Evolutionary conservation across 108 stramenopile genomes (phyloP), one percentile per base, ranked within the genome.

Genomic region (Fragilariopsis cylindrus): DNA sequence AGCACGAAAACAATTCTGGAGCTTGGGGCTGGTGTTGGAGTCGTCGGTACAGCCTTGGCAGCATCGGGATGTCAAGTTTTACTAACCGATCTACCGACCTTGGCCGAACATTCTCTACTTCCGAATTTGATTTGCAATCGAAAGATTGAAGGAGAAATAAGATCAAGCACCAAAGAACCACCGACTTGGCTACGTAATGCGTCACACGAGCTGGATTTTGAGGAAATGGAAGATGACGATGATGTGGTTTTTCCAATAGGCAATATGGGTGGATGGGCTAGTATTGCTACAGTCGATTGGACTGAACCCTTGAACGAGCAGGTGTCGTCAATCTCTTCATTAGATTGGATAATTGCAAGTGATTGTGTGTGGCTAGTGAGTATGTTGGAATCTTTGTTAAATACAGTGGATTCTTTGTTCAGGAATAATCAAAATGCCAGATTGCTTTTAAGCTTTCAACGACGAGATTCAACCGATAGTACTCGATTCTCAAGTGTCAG

Each of bases 401-500:
- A 87, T 57, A 91, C 87, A 4, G 87, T 83, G 3, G 58, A 58
- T 3, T 53, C 76, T 2, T 40, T 91, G 45, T 91, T 91, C 70
- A 5, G 47, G 18, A 12, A 55, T 9, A 76, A 74, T 11, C 70
- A 50, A 8, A 13, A 19, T 2, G 78, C 86, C 0, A 75, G 73
- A 30, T 80, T 88, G 4, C 57, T 91, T 3, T 47, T 91, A 68
- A 87, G 87, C 66, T 91, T 91, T 77, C 87, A 91, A 72, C 81
- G 88, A 57, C 72, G 90, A 65, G 70, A 79, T 40, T 75, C 77
- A 40, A 39, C 16, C 3, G 49, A 69, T 57, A 70, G 74, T 42
- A 56, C 69, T 12, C 78, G 77, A 9, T 90, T 91, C 76, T 87
- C 90, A 13, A 88, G 78, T 4, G 85, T 88, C 7, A 69, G 81